Base-by-base conservation (phyloP, 805 yeast species). In the Pichia rugopelliculosa region DNA sequence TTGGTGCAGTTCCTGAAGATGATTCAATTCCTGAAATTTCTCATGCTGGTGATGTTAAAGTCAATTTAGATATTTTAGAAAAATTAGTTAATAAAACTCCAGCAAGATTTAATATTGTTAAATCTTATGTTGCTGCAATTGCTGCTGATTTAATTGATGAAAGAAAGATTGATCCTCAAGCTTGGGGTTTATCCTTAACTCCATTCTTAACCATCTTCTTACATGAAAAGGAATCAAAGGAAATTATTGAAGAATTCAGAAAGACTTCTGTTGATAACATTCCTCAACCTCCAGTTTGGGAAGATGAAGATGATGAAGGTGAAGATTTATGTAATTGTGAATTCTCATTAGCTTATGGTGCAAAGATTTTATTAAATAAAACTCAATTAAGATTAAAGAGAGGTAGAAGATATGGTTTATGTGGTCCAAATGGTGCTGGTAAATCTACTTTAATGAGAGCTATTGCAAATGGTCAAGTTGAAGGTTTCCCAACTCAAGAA, bases 301-400 rank as follows among this genome's bases (percentile, higher is more conserved):
- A 72, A 59, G 82, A 77, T 64, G 98, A 91, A 76, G 97, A 90
- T 67, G 97, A 89, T 69, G 98, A 93, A 70, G 99, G 98, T 78
- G 98, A 93, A 80, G 98, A 93, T 71, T 81, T 93, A 69, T 93
- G 99, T 84, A 93, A 93, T 96, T 91, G 98, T 86, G 99, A 93
- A 84, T 93, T 93, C 90, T 93, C 99, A 53, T 82, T 93, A 68
- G 99, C 99, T 73, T 93, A 93, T 76, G 99, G 99, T 91, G 99
- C 99, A 68, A 93, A 93, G 87, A 93, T 93, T 81, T 82, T 93
- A 78, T 88, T 93, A 75, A 93, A 93, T 91, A 91, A 93, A 77
- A 93, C 99, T 62, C 97, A 91, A 79, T 83, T 93, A 72, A 89
- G 99, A 78, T 85, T 93, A 71, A 89, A 88, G 89, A 84, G 96